Percentiles rank a stretch among this genome's conserved stretches.
These are phyloP conservation scores for Aspergillus pseudoterreus DNA, from an alignment of 2,329 filamentous ascomycete genomes.

Conservation along the genomic window DNA sequence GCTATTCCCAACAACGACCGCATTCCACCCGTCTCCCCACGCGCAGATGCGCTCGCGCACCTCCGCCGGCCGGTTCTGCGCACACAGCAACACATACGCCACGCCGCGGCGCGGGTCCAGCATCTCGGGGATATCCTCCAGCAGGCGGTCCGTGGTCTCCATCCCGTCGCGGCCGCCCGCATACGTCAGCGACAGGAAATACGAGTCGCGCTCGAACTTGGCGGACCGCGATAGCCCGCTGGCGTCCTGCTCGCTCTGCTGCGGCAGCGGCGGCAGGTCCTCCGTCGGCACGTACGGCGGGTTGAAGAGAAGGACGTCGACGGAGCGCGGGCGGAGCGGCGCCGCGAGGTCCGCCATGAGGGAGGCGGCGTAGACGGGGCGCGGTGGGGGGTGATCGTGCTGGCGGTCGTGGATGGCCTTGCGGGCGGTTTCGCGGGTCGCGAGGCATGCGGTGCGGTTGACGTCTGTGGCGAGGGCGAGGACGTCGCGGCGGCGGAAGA, in stretches of 20 bases:
- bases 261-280: slow-evolving; percentile 59
- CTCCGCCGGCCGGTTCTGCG: slow-evolving; percentile 78
- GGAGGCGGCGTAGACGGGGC: slow-evolving; percentile 60
- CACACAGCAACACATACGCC: slow-evolving; percentile 85
- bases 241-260: slow-evolving; percentile 17
- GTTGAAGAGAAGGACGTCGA: slow-evolving; percentile 93
- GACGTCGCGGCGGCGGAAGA: slow-evolving; percentile 70
- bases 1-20: slow-evolving; percentile 73
- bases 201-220: slow-evolving; percentile 74
- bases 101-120: slow-evolving; percentile 65
- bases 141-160: slow-evolving; percentile 81
- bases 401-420: slow-evolving; percentile 44
- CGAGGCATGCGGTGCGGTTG: slow-evolving; percentile 76
- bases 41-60: slow-evolving; percentile 61
- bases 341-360: slow-evolving; percentile 67
- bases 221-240: slow-evolving; percentile 25
- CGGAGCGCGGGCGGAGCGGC: slow-evolving; percentile 54
- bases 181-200: slow-evolving; percentile 80
- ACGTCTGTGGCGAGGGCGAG: slow-evolving; percentile 78
- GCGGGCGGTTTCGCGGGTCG: slow-evolving; percentile 66
- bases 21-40: slow-evolving; percentile 65
- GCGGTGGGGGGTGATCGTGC: slow-evolving; percentile 1
- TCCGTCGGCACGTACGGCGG: slow-evolving; percentile 93
- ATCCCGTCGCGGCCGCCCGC: slow-evolving; percentile 88
- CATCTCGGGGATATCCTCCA: slow-evolving; percentile 64